Conservation (phyloP, 2,329 filamentous ascomycete genomes). For the Neurospora sp. region DNA sequence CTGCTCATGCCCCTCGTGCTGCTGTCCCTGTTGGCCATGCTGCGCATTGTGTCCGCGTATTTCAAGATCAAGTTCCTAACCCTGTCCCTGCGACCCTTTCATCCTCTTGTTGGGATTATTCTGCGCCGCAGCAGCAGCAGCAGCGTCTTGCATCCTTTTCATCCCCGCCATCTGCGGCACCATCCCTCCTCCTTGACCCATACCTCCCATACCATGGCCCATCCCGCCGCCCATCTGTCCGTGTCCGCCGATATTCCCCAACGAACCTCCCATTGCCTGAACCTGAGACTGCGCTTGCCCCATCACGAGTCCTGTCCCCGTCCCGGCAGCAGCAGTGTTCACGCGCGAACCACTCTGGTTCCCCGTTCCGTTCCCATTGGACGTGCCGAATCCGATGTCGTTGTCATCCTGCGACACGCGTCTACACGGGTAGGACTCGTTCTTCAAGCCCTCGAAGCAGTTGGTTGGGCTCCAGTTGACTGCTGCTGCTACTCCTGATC, state of each 20-base stretch:
- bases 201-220: background rate
- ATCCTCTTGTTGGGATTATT: background rate
- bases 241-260: background rate
- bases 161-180: background rate
- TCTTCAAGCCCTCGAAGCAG: conserved; percentile 83
- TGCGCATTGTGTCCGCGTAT: background rate
- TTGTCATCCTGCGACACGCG: conserved; percentile 92
- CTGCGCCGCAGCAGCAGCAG: background rate
- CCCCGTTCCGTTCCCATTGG: conserved; percentile 58
- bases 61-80: background rate
- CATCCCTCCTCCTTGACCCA: background rate
- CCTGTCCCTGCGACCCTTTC: background rate
- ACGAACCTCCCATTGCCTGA: background rate
- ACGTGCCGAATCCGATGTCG: conserved; percentile 81
- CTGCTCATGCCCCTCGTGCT: background rate
- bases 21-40: background rate
- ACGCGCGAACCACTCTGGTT: conserved; percentile 82
- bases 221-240: background rate
- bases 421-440: conserved; percentile 72
- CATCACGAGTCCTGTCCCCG: conserved; percentile 27
- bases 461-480: conserved; percentile 66
- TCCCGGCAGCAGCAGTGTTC: conserved; percentile 39
- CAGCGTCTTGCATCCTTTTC: background rate
- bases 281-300: background rate
- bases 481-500: background rate